phyloP scores from a whole-genome alignment of 495 filamentous ascomycete species.

The Massariosphaeria phaeospora region DNA sequence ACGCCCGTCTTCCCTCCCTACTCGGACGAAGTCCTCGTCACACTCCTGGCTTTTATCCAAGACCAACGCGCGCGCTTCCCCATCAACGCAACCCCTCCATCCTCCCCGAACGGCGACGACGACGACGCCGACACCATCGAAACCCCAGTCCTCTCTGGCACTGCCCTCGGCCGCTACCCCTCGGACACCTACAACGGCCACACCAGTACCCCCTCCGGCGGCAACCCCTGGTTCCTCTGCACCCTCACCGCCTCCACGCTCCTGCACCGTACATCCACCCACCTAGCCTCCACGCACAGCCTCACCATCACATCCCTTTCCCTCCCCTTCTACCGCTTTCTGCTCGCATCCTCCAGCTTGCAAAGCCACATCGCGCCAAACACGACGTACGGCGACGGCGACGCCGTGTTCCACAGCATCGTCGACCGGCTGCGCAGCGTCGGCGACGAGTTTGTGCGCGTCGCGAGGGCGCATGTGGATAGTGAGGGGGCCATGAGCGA shows the following conservation, averaged over 20 bases:
- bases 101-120: conserved; percentile 10
- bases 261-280: conserved; percentile 34
- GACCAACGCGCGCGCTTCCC: conserved; percentile 39
- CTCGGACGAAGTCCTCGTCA: conserved; percentile 40
- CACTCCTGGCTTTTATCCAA: conserved; percentile 38
- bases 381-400: conserved; percentile 8
- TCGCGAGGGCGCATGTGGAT: conserved; percentile 37
- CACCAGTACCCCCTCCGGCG: conserved; percentile 35
- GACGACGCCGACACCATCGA: conserved; percentile 23
- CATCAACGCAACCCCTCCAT: conserved; percentile 32
- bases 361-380: conserved; percentile 5
- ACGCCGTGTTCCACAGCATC: conserved; percentile 32
- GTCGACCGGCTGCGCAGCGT: conserved; percentile 33
- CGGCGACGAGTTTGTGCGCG: conserved; percentile 40
- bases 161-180: conserved; percentile 43
- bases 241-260: conserved; percentile 41
- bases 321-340: conserved; percentile 37
- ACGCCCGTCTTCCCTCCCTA: conserved; percentile 35
- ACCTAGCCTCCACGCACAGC: conserved; percentile 25
- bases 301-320: conserved; percentile 33
- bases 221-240: conserved; percentile 49
- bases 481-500: conserved; percentile 39
- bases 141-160: conserved; percentile 34
- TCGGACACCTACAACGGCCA: conserved; percentile 47
- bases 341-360: conserved; percentile 18